Evolutionary conservation across 2,329 filamentous ascomycete species (phyloP).

Genomic region (Trichophyton benhamiae): DNA sequence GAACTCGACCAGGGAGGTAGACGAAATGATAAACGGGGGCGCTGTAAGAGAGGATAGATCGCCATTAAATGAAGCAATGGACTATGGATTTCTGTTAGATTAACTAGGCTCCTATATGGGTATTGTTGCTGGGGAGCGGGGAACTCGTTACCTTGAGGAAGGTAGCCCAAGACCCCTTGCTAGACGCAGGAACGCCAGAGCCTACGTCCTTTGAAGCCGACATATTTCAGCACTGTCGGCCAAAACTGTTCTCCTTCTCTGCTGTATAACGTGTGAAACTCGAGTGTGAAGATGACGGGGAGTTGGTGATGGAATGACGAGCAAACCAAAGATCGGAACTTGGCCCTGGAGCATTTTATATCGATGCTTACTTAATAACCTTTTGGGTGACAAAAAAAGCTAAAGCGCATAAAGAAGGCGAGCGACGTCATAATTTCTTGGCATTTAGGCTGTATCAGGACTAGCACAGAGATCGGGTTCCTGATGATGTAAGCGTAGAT

Average conservation of each 20-base stretch:
- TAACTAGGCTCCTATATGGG: not conserved
- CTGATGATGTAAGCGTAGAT: not conserved
- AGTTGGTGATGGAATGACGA: not conserved
- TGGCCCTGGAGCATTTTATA: not conserved
- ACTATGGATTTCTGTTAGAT: conserved; percentile 26
- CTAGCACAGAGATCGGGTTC: not conserved
- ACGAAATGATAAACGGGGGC: conserved; percentile 69
- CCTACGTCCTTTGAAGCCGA: conserved; percentile 27
- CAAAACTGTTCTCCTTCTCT: not conserved
- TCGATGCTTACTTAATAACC: not conserved
- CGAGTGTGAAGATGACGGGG: not conserved
- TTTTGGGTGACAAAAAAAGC: not conserved
- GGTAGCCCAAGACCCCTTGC: conserved; percentile 36
- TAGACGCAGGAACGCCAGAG: conserved; percentile 29
- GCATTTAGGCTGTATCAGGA: not conserved
- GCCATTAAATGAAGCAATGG: conserved; percentile 69
- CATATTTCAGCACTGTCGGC: not conserved
- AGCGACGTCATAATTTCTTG: not conserved
- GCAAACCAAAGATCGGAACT: not conserved
- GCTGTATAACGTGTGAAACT: not conserved
- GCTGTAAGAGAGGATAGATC: conserved; percentile 70
- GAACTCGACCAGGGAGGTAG: conserved; percentile 67
- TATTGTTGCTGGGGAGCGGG: not conserved
- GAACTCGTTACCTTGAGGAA: conserved; percentile 33
- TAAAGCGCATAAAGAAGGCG: not conserved